Conservation (phyloP, 148 eudicot species). For the Spergularia bocconei region DNA sequence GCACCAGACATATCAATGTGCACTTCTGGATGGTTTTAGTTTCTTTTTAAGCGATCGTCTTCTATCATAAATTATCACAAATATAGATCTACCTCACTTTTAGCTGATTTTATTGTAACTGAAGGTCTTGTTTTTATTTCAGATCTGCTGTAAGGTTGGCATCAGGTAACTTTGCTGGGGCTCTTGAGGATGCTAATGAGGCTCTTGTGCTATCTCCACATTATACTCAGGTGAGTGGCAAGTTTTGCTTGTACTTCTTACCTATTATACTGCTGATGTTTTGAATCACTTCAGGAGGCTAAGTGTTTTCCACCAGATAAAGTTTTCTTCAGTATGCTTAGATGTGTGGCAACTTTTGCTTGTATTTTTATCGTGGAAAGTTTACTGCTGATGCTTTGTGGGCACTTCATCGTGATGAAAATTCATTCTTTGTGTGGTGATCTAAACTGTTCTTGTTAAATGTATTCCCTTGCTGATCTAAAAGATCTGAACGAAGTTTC, state of each 20-base stretch:
- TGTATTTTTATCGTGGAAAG: too few species aligned
- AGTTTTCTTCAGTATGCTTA: background rate
- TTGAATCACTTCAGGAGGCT: background rate
- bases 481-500: background rate
- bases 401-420: too few species aligned
- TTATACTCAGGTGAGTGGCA: constrained; percentile 56
- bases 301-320: background rate
- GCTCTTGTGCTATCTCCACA: constrained; percentile 53
- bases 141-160: constrained; percentile 65
- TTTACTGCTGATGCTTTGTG: too few species aligned
- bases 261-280: background rate
- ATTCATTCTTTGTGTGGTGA: too few species aligned
- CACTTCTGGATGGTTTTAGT: background rate
- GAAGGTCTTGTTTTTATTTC: constrained; percentile 23
- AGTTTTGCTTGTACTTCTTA: background rate
- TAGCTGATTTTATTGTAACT: constrained; percentile 2
- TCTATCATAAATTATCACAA: background rate
- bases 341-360: background rate
- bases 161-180: constrained; percentile 50
- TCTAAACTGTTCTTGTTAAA: too few species aligned
- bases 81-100: background rate
- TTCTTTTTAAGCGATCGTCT: background rate
- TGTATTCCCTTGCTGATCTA: too few species aligned
- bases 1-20: background rate
- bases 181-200: constrained; percentile 76